A percentile compares a stretch with the other conserved stretches of the same genome.
phyloP scores from a whole-genome alignment of 768 basidiomycete genomes.

The Tremella fuciformis region DNA sequence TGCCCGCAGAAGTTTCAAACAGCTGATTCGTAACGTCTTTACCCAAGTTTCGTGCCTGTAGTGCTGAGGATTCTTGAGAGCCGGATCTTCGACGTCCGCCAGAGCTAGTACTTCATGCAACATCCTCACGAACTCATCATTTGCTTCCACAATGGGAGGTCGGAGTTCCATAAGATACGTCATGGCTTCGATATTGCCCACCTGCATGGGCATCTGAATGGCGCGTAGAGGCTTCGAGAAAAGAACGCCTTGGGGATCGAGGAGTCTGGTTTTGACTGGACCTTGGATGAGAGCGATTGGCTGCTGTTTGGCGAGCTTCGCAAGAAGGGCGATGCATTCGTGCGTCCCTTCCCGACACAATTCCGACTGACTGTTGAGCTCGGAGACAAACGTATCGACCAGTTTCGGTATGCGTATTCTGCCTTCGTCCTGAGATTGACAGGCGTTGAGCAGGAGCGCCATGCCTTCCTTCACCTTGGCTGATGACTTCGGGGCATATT shows the following conservation, averaged over 20 bases:
- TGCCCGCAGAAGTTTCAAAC: constrained; percentile 86
- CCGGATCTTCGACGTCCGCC: constrained; percentile 87
- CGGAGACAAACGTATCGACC: constrained; percentile 72
- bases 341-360: constrained; percentile 82
- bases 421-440: constrained; percentile 54
- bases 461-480: constrained; percentile 76
- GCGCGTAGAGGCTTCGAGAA: constrained; percentile 96
- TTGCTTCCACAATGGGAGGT: constrained; percentile 84
- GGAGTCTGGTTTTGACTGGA: constrained; percentile 74
- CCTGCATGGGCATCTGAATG: constrained; percentile 88
- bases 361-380: constrained; percentile 80
- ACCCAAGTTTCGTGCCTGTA: constrained; percentile 78
- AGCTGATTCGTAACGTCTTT: constrained; percentile 84
- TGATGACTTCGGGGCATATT: constrained; percentile 78
- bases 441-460: constrained; percentile 50
- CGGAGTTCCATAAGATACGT: constrained; percentile 86
- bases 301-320: constrained; percentile 67
- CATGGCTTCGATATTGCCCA: constrained; percentile 95
- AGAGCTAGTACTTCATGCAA: constrained; percentile 90
- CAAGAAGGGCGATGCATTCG: constrained; percentile 71
- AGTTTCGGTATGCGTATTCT: constrained; percentile 63
- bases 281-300: constrained; percentile 73
- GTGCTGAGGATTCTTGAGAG: constrained; percentile 62
- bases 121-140: constrained; percentile 85
- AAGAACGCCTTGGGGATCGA: constrained; percentile 64